Evolutionary conservation across 2,329 filamentous ascomycete genomes (phyloP).

Genomic region (Claviceps humidiphila): DNA sequence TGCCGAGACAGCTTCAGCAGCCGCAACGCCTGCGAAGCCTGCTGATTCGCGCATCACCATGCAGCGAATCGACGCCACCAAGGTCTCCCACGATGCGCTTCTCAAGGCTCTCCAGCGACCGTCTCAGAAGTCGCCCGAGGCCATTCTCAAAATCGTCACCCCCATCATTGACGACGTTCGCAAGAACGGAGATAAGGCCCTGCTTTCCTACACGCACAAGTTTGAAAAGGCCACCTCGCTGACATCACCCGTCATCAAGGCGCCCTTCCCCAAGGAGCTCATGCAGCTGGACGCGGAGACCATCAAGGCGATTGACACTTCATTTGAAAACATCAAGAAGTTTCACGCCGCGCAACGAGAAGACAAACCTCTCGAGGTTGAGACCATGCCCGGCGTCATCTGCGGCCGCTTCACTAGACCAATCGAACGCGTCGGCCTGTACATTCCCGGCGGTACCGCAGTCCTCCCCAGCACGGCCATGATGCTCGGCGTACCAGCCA

Average conservation of each 20-base stretch:
- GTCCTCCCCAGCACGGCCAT: slow-evolving; percentile 94
- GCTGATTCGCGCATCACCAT: slow-evolving; percentile 56
- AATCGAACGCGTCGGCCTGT: slow-evolving; percentile 91
- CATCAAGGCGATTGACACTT: slow-evolving; percentile 81
- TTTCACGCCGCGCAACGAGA: slow-evolving; percentile 91
- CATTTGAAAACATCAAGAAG: slow-evolving; percentile 84
- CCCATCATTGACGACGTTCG: slow-evolving; percentile 87
- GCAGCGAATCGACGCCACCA: slow-evolving; percentile 60
- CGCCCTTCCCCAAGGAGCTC: slow-evolving; percentile 71
- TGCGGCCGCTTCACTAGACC: slow-evolving; percentile 87
- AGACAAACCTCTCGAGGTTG: slow-evolving; percentile 66
- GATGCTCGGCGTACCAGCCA: slow-evolving; percentile 94
- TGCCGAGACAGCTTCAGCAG: slow-evolving; percentile 20
- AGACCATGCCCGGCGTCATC: slow-evolving; percentile 95
- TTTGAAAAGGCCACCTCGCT: slow-evolving; percentile 93
- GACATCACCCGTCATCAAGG: slow-evolving; percentile 75
- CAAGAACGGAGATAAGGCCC: slow-evolving; percentile 69
- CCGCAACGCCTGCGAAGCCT: slow-evolving; percentile 21
- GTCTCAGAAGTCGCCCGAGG: slow-evolving; percentile 87
- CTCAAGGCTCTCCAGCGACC: slow-evolving; percentile 69
- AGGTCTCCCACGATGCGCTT: slow-evolving; percentile 51
- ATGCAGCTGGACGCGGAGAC: slow-evolving; percentile 81
- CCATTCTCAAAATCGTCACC: slow-evolving; percentile 78
- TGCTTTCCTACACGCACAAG: slow-evolving; percentile 91
- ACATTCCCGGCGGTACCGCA: slow-evolving; percentile 90